These are phyloP conservation scores for Babjeviella inositovora DNA, from an alignment of 805 yeast genomes.

Conservation along the genomic window DNA sequence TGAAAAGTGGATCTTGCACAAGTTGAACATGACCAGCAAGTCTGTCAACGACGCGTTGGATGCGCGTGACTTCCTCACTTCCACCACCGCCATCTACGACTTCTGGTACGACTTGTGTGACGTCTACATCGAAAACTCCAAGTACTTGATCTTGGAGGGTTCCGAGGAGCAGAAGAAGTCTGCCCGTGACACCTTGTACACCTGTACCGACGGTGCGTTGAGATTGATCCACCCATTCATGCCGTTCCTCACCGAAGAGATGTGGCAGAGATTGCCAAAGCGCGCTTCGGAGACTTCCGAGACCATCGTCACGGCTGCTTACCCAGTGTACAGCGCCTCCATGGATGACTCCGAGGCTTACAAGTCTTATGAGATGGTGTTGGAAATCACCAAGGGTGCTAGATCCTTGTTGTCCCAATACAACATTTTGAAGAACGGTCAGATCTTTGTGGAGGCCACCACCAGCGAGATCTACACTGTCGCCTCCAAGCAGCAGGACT, in stretches of 20 bases:
- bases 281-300: slow-evolving; percentile 53
- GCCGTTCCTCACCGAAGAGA: slow-evolving; percentile 95
- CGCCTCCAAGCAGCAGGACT: slow-evolving; percentile 57
- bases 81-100: slow-evolving; percentile 78
- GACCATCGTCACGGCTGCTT: slow-evolving; percentile 66
- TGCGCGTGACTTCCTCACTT: slow-evolving; percentile 73
- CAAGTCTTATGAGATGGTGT: slow-evolving; percentile 65
- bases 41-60: slow-evolving; percentile 54
- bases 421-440: slow-evolving; percentile 76
- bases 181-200: slow-evolving; percentile 89
- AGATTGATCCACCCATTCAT: slow-evolving; percentile 92
- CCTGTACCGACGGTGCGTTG: slow-evolving; percentile 83
- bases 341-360: slow-evolving; percentile 53
- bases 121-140: slow-evolving; percentile 95
- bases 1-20: slow-evolving; percentile 93
- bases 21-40: slow-evolving; percentile 56
- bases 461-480: slow-evolving; percentile 29
- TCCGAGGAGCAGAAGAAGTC: slow-evolving; percentile 69
- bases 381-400: slow-evolving; percentile 79
- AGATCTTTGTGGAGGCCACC: slow-evolving; percentile 64
- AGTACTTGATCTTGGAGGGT: slow-evolving; percentile 85
- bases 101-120: slow-evolving; percentile 97
- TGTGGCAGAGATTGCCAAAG: slow-evolving; percentile 97
- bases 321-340: slow-evolving; percentile 49
- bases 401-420: slow-evolving; percentile 88